Base-by-base conservation (phyloP, 352 stramenopile species). In the Globisporangium paddicum region DNA sequence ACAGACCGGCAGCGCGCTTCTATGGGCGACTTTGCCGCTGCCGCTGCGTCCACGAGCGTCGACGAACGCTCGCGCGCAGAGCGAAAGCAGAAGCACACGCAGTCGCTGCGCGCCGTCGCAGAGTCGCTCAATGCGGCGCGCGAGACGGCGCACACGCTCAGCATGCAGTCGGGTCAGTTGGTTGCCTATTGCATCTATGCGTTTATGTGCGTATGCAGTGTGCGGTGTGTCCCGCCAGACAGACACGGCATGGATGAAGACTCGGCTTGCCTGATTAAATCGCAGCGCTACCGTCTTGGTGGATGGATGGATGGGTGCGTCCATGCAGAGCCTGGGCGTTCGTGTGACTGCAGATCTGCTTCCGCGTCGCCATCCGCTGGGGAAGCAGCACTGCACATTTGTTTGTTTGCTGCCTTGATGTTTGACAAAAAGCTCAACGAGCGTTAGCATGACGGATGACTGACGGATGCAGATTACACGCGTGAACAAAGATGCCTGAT, bases 141-240 rank as follows among this genome's bases (percentile, higher is more conserved):
- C 26, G 68, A 72, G 35, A 88, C 80, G 4, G 73, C 80, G n/a
- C 73, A 86, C n/a, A 66, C 67, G 18, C 55, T 90, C 13, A 85
- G 75, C 63, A 79, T 84, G 72, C 80, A 90, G 63, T 78, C 73
- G 1, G 73, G 73, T 82, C 19, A 26, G 62, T 35, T 50, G 8
- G 62, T 35, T 50, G 8, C 28, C 5, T 64, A 11, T 53, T 32
- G 28, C n/a, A n/a, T n/a, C 34, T 42, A 16, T 32, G 18, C 41
- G 5, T 52, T 19, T 41, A 30, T 16, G 13, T 49, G 25, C 44
- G 1, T 42, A 14, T 42, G 3, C 13, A 9, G 14, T 5, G 9
- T n/a, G 37, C 13, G 8, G 10, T 21, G 26, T 23, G 28, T 32
- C 4, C 18, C 40, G 46, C 13, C 5, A 5, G 34, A 10, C 34